phyloP scores from a whole-genome alignment of 768 basidiomycete species.

The Kwoniella dejecticola region DNA sequence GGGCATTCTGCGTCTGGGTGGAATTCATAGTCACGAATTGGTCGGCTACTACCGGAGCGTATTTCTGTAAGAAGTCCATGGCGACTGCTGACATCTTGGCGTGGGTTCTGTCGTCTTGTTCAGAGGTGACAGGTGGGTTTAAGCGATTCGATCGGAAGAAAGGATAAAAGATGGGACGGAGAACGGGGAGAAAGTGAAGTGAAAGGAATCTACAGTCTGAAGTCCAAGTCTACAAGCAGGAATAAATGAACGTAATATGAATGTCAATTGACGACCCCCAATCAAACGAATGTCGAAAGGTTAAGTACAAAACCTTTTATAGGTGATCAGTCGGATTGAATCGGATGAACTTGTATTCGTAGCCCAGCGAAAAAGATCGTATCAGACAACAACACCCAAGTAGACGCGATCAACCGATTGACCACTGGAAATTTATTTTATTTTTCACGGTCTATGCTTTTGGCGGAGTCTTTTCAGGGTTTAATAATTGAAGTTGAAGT shows the following conservation, averaged over 20 bases:
- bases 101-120: no score
- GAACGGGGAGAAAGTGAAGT: no score
- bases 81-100: constrained; percentile 33
- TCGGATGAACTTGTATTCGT: constrained; percentile 6
- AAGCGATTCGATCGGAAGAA: not conserved
- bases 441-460: not conserved
- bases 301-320: not conserved
- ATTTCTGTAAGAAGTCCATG: constrained; percentile 42
- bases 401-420: not conserved
- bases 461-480: not conserved
- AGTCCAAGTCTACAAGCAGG: no score
- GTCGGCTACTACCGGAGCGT: constrained; percentile 47
- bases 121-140: not conserved
- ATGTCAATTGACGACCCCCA: no score
- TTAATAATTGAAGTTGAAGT: not conserved
- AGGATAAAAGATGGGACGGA: not conserved
- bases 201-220: no score
- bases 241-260: no score
- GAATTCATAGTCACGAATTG: constrained; percentile 66
- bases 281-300: not conserved
- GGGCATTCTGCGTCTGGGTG: constrained; percentile 81
- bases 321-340: constrained; percentile 14
- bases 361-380: not conserved
- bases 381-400: constrained; percentile 4
- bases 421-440: not conserved